Conservation (phyloP, 2,329 filamentous ascomycete species). For the Diplodia intermedia region DNA sequence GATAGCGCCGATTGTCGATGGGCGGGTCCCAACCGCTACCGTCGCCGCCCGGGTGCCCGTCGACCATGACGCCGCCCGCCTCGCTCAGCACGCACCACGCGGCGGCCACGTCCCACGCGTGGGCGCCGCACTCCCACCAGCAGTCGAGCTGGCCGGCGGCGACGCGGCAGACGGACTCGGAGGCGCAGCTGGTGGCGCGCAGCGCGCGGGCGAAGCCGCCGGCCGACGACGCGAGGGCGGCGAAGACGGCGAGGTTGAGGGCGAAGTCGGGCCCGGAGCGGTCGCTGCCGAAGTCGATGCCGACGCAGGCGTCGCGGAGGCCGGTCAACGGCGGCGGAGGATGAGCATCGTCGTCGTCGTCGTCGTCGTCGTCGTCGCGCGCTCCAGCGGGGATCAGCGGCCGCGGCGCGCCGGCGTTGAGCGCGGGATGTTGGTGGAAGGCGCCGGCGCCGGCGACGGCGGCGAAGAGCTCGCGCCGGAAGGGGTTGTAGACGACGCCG, state of each 20-base stretch:
- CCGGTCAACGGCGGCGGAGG: neutral
- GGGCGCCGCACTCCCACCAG: too few species aligned
- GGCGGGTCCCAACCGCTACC: neutral
- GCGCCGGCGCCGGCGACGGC: slow-evolving; percentile 4
- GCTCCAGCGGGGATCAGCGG: too few species aligned
- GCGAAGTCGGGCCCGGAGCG: slow-evolving; percentile 12
- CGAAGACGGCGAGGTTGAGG: slow-evolving; percentile 5
- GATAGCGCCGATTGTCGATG: slow-evolving; percentile 5
- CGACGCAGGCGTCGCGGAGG: slow-evolving; percentile 8
- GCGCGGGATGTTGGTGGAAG: neutral
- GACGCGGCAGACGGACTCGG: slow-evolving; percentile 17
- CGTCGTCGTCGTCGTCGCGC: too few species aligned
- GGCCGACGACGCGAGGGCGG: neutral
- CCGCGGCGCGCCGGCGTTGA: neutral
- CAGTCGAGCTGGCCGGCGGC: neutral
- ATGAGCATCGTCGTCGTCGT: too few species aligned
- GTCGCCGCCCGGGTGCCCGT: neutral
- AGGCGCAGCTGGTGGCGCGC: slow-evolving; percentile 2
- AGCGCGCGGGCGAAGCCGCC: slow-evolving; percentile 16
- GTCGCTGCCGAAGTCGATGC: slow-evolving; percentile 10
- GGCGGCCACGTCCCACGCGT: neutral
- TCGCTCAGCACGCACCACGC: slow-evolving; percentile 21
- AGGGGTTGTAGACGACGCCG: slow-evolving; percentile 26
- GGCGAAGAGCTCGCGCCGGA: slow-evolving; percentile 9
- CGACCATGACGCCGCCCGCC: slow-evolving; percentile 10